Evolutionary conservation across 768 basidiomycete genomes (phyloP).

Genomic region (Termitomyces sp.): DNA sequence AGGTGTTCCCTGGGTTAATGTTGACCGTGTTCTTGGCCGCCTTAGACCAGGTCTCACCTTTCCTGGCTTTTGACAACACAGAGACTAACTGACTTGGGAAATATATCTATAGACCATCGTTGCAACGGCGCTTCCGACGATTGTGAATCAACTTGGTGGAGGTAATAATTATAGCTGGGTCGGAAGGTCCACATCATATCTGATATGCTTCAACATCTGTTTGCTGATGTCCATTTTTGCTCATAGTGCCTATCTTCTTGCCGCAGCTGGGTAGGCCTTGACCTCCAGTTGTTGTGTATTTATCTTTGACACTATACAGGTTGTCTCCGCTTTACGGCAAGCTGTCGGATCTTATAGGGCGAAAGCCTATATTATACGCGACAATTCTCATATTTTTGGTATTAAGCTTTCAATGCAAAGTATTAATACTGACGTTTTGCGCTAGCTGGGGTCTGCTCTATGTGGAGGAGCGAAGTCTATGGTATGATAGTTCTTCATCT

Average conservation of each 20-base stretch:
- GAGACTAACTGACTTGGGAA: background rate
- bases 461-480: conserved; percentile 80
- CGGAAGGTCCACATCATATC: conserved; percentile 41
- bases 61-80: too few species aligned
- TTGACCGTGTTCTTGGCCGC: conserved; percentile 45
- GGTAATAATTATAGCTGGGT: conserved; percentile 69
- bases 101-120: conserved; percentile 48
- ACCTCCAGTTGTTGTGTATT: background rate
- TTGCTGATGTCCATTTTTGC: background rate
- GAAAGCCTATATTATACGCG: conserved; percentile 67
- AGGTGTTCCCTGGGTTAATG: conserved; percentile 47
- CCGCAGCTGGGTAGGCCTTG: conserved; percentile 42
- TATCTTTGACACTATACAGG: conserved; percentile 16
- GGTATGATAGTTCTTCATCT: conserved; percentile 20
- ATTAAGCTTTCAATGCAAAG: conserved; percentile 9
- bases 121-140: conserved; percentile 73
- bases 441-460: conserved; percentile 69
- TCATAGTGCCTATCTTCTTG: conserved; percentile 66
- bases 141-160: conserved; percentile 59
- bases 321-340: conserved; percentile 77
- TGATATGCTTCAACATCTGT: background rate
- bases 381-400: conserved; percentile 69
- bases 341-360: conserved; percentile 50
- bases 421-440: background rate
- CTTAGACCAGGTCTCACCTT: conserved; percentile 49